A percentile compares a stretch with the other conserved stretches of the same genome.
phyloP scores from a whole-genome alignment of 345 rosid genomes.

The Erysimum cheiranthoides region DNA sequence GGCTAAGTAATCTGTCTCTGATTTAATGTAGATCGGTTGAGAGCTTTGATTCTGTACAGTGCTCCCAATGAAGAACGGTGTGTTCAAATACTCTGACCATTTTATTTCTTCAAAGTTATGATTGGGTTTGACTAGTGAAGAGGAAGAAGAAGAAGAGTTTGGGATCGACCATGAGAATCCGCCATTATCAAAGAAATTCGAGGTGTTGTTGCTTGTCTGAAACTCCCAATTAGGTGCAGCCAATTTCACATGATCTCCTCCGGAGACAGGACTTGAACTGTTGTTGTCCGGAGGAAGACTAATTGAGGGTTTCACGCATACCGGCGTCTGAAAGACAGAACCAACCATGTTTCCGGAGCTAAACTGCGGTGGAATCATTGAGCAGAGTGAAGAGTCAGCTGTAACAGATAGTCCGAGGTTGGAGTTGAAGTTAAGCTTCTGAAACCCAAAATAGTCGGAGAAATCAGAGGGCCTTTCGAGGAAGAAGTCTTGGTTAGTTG shows the following conservation, averaged over 20 bases:
- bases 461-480: slow-evolving; percentile 55
- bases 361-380: slow-evolving; percentile 52
- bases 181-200: slow-evolving; percentile 32
- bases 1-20: slow-evolving; percentile 41
- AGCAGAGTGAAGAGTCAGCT: slow-evolving; percentile 44
- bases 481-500: slow-evolving; percentile 56
- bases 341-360: slow-evolving; percentile 42
- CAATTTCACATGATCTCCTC: slow-evolving; percentile 39
- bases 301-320: slow-evolving; percentile 62
- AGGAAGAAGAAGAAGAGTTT: slow-evolving; percentile 31
- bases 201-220: slow-evolving; percentile 47
- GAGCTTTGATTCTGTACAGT: slow-evolving; percentile 44
- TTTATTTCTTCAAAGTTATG: slow-evolving; percentile 41
- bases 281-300: slow-evolving; percentile 59
- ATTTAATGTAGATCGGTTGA: slow-evolving; percentile 39
- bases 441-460: slow-evolving; percentile 59
- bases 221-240: slow-evolving; percentile 47
- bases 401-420: slow-evolving; percentile 49
- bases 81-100: slow-evolving; percentile 48
- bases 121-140: slow-evolving; percentile 36
- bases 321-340: slow-evolving; percentile 50
- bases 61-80: slow-evolving; percentile 42
- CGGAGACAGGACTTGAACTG: slow-evolving; percentile 42
- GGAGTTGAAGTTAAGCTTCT: slow-evolving; percentile 59
- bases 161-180: slow-evolving; percentile 45